A percentile compares a stretch with the other conserved stretches of the same genome.
Evolutionary conservation across 768 basidiomycete genomes (phyloP).

Genomic region (Nidularia pulvinata): DNA sequence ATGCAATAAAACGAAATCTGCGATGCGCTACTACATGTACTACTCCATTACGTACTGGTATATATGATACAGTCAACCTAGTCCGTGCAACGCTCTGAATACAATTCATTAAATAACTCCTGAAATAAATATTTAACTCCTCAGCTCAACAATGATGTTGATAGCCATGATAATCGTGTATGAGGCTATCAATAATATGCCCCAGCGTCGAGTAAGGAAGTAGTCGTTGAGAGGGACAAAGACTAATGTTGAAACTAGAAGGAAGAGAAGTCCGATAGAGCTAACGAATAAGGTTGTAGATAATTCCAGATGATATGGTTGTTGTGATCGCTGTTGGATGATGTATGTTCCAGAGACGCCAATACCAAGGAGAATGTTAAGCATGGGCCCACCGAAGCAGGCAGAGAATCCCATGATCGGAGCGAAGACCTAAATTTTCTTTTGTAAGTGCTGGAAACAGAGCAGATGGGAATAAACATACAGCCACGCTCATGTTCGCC

Average conservation of each 20-base stretch:
- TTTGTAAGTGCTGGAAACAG: neutral
- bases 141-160: slow-evolving; percentile 81
- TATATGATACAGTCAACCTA: too few species aligned
- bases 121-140: slow-evolving; percentile 3
- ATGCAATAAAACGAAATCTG: too few species aligned
- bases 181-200: slow-evolving; percentile 69
- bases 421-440: slow-evolving; percentile 61
- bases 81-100: too few species aligned
- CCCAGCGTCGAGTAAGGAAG: slow-evolving; percentile 80
- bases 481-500: slow-evolving; percentile 95
- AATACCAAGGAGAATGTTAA: slow-evolving; percentile 89
- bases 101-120: too few species aligned
- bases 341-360: slow-evolving; percentile 92
- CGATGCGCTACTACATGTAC: too few species aligned
- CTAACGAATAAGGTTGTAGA: slow-evolving; percentile 86
- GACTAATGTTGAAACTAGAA: slow-evolving; percentile 76
- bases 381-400: slow-evolving; percentile 93
- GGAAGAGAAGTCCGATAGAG: slow-evolving; percentile 72
- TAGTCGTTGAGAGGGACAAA: slow-evolving; percentile 88
- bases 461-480: slow-evolving; percentile 25
- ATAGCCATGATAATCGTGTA: slow-evolving; percentile 78
- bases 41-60: too few species aligned
- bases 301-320: slow-evolving; percentile 76
- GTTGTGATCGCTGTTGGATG: slow-evolving; percentile 51
- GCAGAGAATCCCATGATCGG: slow-evolving; percentile 96